Evolutionary conservation across 495 filamentous ascomycete genomes (phyloP), one percentile per base, ranked within the genome.

Genomic region (Xylaria flabelliformis): DNA sequence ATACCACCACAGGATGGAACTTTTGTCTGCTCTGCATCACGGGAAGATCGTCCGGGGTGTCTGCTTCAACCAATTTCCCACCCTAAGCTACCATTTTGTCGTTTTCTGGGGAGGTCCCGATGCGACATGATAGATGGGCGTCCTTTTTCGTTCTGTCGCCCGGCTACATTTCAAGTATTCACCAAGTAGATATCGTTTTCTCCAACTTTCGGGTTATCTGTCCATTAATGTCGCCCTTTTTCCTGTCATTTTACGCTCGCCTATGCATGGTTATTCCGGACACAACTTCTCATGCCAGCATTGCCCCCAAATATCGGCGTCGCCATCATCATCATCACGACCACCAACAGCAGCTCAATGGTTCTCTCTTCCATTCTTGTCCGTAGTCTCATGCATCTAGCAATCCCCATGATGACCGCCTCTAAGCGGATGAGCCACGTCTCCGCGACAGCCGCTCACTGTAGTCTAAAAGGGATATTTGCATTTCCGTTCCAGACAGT

Each of bases 401-500:
- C 36, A 56, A n/a, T 55, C 19, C 4, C 65, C 32, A 51, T 17
- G 50, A 29, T 56, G 50, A 36, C 50, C 8, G 19, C 21, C 24
- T 36, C 5, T 39, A 58, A 58, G 66, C 66, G 48, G 69, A 64
- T 42, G 63, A 58, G 63, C 39, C 44, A 46, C 8, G 19, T 46
- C 67, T 64, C 61, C 70, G 70, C 55, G 51, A 12, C 70, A 59
- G 51, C 70, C 70, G 70, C 70, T 50, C 70, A 62, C 34, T 19
- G 32, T 19, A 34, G 39, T 59, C 24, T 26, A 65, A 19, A 34
- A n/a, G 41, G 19, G 36, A 19, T 17, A 53, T 58, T 64, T 72
- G 62, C 70, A 66, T 72, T 58, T 6, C 70, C 51, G 70, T 56
- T 7, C 70, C 70, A 72, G 70, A 59, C 63, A 5, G 70, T 61